Evolutionary conservation across 352 stramenopile genomes (phyloP), one percentile per base, ranked within the genome.

Genomic region (Phytophthora pseudosyringae): DNA sequence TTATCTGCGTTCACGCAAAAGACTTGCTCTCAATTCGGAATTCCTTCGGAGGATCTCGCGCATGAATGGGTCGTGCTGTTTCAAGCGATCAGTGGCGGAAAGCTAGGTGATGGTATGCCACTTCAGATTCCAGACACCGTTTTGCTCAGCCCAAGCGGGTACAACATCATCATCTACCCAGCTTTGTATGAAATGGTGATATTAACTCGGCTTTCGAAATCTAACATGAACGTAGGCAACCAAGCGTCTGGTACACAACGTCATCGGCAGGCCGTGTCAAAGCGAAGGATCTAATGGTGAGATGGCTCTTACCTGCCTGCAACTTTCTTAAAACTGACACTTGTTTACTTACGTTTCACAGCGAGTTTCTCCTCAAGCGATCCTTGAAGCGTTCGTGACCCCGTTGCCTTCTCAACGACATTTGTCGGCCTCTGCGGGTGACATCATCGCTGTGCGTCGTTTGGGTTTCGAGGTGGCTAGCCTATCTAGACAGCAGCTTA

Each of bases 31-130:
- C 60, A 60, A 18, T 76, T 71, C 12, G 71, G 69, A 7, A 48
- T 79, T 7, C 21, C 35, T 32, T 4, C 25, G 10, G 49, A 61
- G 9, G 80, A 90, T 46, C 66, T 90, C 8, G 81, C 75, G 0
- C 69, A 80, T 39, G 81, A 90, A 61, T 90, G 81, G 81, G 69
- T 90, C 3, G 68, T 72, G 10, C 41, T 90, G 3, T 88, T 88
- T 46, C 76, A 84, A 46, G 71, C 60, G 8, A 76, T 90, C n/a
- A 62, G 66, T n/a, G 64, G 52, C 8, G 47, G 43, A 10, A 75
- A 31, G n/a, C 54, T 53, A 9, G 52, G 62, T 15, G 67, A 75
- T 41, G 71, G 46, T 21, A 64, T 58, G 45, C 66, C 32, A 28
- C 76, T 90, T 26, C 57, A 73, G 11, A 80, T 90, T 38, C 79